A percentile compares a stretch with the other conserved stretches of the same genome.
phyloP scores from a whole-genome alignment of 2,329 filamentous ascomycete genomes.

The Albifimbria verrucaria region DNA sequence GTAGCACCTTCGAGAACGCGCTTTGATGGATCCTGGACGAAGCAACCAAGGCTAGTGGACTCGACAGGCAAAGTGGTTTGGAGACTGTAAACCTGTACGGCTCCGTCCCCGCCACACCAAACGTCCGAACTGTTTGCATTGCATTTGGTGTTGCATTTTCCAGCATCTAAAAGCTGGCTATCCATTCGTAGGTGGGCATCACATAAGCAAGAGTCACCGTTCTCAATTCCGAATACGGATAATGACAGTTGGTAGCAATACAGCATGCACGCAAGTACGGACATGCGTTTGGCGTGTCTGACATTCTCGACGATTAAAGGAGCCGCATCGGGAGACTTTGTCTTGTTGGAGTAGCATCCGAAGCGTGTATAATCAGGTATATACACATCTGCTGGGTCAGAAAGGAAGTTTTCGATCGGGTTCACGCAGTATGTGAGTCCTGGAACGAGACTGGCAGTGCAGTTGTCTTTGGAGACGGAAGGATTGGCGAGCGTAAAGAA shows the following conservation, averaged over 20 bases:
- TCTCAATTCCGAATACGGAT: conserved; percentile 4
- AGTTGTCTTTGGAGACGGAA: conserved; percentile 5
- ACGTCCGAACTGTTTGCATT: conserved; percentile 8
- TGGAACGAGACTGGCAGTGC: conserved; percentile 2
- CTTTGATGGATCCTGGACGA: neutral
- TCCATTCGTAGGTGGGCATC: conserved; percentile 6
- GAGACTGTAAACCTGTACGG: conserved; percentile 5
- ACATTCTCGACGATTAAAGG: conserved; percentile 2
- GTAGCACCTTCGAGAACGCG: neutral
- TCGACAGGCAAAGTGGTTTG: conserved; percentile 3
- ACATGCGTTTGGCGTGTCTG: conserved; percentile 6
- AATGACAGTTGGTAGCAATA: conserved; percentile 4
- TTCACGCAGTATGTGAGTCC: conserved; percentile 7
- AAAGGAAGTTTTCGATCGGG: conserved; percentile 4
- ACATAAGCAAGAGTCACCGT: conserved; percentile 7
- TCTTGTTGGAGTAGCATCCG: conserved; percentile 6
- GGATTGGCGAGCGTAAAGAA: conserved; percentile 7
- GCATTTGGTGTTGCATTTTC: conserved; percentile 6
- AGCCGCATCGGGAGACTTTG: neutral
- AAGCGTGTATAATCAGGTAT: conserved; percentile 4
- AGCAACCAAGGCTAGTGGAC: conserved; percentile 7
- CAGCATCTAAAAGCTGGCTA: conserved; percentile 7
- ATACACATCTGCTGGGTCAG: neutral
- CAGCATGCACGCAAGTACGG: conserved; percentile 5
- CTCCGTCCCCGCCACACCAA: conserved; percentile 3